These are phyloP conservation scores for Schwanniomyces polymorphus DNA, from an alignment of 805 yeast species.

Conservation along the genomic window DNA sequence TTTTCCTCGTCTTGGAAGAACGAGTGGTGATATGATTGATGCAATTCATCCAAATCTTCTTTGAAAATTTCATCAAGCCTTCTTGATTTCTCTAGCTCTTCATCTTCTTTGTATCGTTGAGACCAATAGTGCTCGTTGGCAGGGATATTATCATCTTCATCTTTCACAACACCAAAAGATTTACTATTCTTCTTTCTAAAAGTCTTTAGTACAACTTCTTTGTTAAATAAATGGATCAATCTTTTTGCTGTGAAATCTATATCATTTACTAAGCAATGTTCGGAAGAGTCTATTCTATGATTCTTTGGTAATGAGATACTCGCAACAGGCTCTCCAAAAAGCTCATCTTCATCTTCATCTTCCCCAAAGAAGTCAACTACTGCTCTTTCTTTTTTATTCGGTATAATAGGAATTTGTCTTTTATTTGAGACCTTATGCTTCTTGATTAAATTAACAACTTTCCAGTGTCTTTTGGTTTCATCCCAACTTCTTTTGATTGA, in stretches of 20 bases:
- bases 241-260: slow-evolving; percentile 67
- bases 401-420: slow-evolving; percentile 1
- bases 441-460: slow-evolving; percentile 58
- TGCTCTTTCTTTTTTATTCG: slow-evolving; percentile 16
- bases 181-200: not conserved
- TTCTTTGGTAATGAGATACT: slow-evolving; percentile 18
- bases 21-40: slow-evolving; percentile 15
- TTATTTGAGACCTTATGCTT: slow-evolving; percentile 27
- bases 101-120: slow-evolving; percentile 49
- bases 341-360: slow-evolving; percentile 33
- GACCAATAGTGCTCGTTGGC: slow-evolving; percentile 77
- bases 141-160: slow-evolving; percentile 16
- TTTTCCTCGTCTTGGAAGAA: slow-evolving; percentile 12
- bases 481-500: slow-evolving; percentile 74
- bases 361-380: slow-evolving; percentile 29
- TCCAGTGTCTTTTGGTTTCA: slow-evolving; percentile 84
- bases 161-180: not conserved
- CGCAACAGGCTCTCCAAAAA: slow-evolving; percentile 23
- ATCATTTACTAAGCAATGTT: slow-evolving; percentile 68
- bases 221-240: slow-evolving; percentile 64
- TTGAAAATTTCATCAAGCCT: slow-evolving; percentile 3
- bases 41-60: slow-evolving; percentile 13
- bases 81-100: slow-evolving; percentile 15
- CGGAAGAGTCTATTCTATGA: slow-evolving; percentile 8
- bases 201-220: slow-evolving; percentile 41